A percentile compares a stretch with the other conserved stretches of the same genome.
Evolutionary conservation across 208 protist species (phyloP).

Genomic region (Polymyxa betae): DNA sequence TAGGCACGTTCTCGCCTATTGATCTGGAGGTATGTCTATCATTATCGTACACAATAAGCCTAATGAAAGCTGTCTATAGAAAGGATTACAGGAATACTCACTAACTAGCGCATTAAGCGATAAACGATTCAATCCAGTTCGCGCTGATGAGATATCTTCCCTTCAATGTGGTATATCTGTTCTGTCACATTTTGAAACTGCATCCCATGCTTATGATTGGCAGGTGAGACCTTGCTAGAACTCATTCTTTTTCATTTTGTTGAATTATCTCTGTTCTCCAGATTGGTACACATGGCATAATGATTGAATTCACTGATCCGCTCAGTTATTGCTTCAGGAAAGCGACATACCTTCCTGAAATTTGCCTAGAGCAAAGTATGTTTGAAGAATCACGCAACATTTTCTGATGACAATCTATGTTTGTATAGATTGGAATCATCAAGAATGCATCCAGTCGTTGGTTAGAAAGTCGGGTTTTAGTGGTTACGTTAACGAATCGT

Average conservation of each 20-base stretch:
- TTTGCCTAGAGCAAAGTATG: constrained; percentile 55
- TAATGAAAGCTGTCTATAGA: constrained; percentile 1
- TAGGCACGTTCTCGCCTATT: constrained; percentile 45
- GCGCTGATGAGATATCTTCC: neutral
- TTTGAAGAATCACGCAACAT: too few relatives aligned
- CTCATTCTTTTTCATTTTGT: neutral
- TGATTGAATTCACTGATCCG: constrained; percentile 39
- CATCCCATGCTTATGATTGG: constrained; percentile 46
- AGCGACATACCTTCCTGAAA: constrained; percentile 56
- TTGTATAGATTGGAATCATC: constrained; percentile 38
- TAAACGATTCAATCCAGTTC: constrained; percentile 34
- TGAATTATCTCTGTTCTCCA: neutral
- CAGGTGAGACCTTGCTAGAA: neutral
- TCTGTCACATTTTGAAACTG: constrained; percentile 37
- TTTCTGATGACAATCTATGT: too few relatives aligned
- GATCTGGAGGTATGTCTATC: neutral
- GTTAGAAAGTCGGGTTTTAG: constrained; percentile 50
- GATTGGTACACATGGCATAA: constrained; percentile 42
- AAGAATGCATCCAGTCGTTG: constrained; percentile 40
- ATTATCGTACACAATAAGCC: neutral
- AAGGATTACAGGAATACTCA: neutral
- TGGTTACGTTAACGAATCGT: neutral
- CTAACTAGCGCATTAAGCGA: constrained; percentile 56
- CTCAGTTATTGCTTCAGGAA: neutral
- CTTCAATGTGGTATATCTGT: constrained; percentile 49